Evolutionary conservation across 1,139 yeast genomes (phyloP).

Genomic region (Saccharomyces hybrid): DNA sequence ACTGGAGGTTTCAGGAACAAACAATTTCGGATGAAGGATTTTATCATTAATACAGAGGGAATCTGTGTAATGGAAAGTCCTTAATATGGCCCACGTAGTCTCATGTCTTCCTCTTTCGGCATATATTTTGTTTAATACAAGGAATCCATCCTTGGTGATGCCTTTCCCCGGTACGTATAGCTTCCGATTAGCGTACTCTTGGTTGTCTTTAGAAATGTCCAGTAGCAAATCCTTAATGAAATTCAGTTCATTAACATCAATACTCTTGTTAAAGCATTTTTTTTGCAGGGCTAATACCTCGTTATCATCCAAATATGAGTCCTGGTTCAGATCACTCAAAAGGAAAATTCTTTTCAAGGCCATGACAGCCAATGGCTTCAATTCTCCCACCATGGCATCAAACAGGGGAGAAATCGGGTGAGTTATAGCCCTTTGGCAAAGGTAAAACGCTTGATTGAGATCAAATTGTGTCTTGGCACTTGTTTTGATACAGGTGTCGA

Average conservation of each 20-base stretch:
- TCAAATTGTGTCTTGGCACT: slow-evolving; percentile 75
- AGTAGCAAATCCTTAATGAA: slow-evolving; percentile 40
- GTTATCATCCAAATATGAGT: slow-evolving; percentile 62
- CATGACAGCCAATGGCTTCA: slow-evolving; percentile 67
- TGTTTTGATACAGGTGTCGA: slow-evolving; percentile 83
- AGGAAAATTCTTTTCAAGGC: slow-evolving; percentile 80
- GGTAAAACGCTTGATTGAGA: slow-evolving; percentile 81
- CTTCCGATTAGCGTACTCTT: slow-evolving; percentile 13
- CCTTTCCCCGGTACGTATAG: slow-evolving; percentile 40
- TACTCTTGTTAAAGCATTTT: slow-evolving; percentile 61
- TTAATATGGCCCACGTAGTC: slow-evolving; percentile 87
- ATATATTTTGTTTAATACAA: slow-evolving; percentile 66
- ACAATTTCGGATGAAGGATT: slow-evolving; percentile 68
- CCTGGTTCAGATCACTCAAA: slow-evolving; percentile 82
- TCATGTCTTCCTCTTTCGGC: slow-evolving; percentile 92
- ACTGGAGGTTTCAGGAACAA: slow-evolving; percentile 67
- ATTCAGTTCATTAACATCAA: slow-evolving; percentile 46
- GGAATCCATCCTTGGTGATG: slow-evolving; percentile 66
- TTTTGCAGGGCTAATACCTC: slow-evolving; percentile 65
- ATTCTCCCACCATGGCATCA: slow-evolving; percentile 79
- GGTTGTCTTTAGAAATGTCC: slow-evolving; percentile 16
- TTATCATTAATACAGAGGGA: slow-evolving; percentile 77
- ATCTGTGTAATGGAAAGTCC: slow-evolving; percentile 85
- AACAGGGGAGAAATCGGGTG: slow-evolving; percentile 91
- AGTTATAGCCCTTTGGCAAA: slow-evolving; percentile 86